phyloP scores from a whole-genome alignment of 2,329 filamentous ascomycete species.

The Penicillium frequentans region DNA sequence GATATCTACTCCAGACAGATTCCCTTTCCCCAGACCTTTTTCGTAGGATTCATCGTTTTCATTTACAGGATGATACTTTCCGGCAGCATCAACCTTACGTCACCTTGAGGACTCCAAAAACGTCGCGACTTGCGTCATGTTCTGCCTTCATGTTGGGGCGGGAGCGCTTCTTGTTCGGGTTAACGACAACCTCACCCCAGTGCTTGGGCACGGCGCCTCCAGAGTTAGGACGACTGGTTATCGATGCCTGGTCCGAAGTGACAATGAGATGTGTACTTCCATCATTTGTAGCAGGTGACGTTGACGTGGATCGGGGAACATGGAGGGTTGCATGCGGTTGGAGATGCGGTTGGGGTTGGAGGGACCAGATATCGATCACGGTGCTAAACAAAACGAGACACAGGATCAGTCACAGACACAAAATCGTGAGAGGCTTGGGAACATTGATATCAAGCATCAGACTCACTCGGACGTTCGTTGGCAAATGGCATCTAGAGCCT shows the following conservation, averaged over 20 bases:
- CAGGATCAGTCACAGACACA: neutral
- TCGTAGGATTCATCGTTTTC: conserved; percentile 16
- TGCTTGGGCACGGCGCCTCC: conserved; percentile 38
- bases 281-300: conserved; percentile 18
- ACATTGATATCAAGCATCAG: neutral
- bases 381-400: conserved; percentile 28
- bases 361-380: conserved; percentile 47
- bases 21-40: conserved; percentile 6
- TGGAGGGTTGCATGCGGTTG: conserved; percentile 39
- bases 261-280: conserved; percentile 16
- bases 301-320: conserved; percentile 27
- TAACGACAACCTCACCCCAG: conserved; percentile 47
- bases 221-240: conserved; percentile 14
- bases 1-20: neutral
- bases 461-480: conserved; percentile 49
- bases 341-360: conserved; percentile 44
- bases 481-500: conserved; percentile 48
- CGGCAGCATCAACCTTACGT: conserved; percentile 12
- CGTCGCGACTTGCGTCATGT: conserved; percentile 28
- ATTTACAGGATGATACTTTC: conserved; percentile 3
- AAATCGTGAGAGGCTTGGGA: neutral
- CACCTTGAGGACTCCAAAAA: conserved; percentile 44
- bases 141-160: conserved; percentile 26
- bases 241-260: conserved; percentile 10
- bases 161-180: conserved; percentile 36